Evolutionary conservation across 2,329 filamentous ascomycete genomes (phyloP), one percentile per base, ranked within the genome.

Genomic region (Fonsecaea monophora): DNA sequence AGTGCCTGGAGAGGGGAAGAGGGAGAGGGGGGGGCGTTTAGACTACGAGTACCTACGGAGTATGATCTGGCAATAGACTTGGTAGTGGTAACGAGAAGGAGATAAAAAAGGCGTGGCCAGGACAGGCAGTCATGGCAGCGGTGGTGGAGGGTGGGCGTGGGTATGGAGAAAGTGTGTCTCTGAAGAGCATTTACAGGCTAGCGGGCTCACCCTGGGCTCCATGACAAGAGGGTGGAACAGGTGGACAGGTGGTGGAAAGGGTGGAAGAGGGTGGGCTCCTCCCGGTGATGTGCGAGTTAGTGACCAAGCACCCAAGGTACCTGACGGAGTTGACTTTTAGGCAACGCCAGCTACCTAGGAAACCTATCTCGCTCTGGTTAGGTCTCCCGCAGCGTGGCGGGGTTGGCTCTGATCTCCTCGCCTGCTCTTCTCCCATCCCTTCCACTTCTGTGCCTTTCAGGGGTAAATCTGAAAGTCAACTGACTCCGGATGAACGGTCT

Each of bases 401-500:
- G 18, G 18, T 50, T 25, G 45, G 18, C 45, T 50, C 45, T 50
- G 45, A 50, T 25, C 45, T 50, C 45, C 45, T 18, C 40, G 18
- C 40, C 40, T 25, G 25, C 15, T 18, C 15, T 10, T 18, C 45
- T 50, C 9, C 10, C 45, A 50, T 25, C 18, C 18, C 45, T 21
- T 25, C 45, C n/a, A 25, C 45, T 10, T 50, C 18, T 3, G 18
- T 50, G 45, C 45, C 18, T 50, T 10, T 50, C 45, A 50, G 45
- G 45, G 45, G 45, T 50, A 50, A 50, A 30, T 35, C 55, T 42
- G 30, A 60, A 38, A 35, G 57, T 60, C 57, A 60, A 60, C 38
- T 60, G 57, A 60, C 45, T 61, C 37, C 59, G 59, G 59, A 48
- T 53, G 48, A 37, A 30, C 45, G 59, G 59, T 53, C 21, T 15